Evolutionary conservation across 2,329 filamentous ascomycete species (phyloP).

Genomic region (Pyrenophora teres): DNA sequence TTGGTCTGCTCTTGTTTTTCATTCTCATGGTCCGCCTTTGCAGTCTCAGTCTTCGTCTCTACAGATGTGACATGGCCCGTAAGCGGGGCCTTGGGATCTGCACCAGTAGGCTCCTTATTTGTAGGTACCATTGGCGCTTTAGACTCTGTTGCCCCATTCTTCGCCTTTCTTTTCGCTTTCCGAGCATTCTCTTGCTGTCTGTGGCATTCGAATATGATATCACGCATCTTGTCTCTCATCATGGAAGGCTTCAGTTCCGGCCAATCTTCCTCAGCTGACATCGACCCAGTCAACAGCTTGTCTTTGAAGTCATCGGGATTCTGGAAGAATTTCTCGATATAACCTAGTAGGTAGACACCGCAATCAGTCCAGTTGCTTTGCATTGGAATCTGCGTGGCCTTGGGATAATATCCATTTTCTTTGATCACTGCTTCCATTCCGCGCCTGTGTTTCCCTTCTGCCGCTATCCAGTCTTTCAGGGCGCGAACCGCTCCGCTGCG

Average conservation of each 20-base stretch:
- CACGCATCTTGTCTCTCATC: slow-evolving; percentile 69
- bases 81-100: background rate
- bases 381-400: slow-evolving; percentile 65
- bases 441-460: slow-evolving; percentile 72
- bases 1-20: background rate
- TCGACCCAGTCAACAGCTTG: slow-evolving; percentile 68
- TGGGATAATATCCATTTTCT: slow-evolving; percentile 68
- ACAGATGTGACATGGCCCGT: background rate
- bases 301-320: slow-evolving; percentile 72
- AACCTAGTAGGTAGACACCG: slow-evolving; percentile 83
- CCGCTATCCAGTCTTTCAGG: slow-evolving; percentile 76
- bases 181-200: slow-evolving; percentile 38
- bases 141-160: slow-evolving; percentile 6
- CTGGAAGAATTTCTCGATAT: slow-evolving; percentile 79
- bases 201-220: slow-evolving; percentile 69
- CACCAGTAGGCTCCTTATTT: background rate
- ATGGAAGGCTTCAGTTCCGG: slow-evolving; percentile 58
- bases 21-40: background rate
- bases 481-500: slow-evolving; percentile 63
- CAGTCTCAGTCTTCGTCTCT: background rate
- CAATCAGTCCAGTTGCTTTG: slow-evolving; percentile 90
- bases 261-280: slow-evolving; percentile 62
- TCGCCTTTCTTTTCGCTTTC: slow-evolving; percentile 20
- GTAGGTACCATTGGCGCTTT: slow-evolving; percentile 3
- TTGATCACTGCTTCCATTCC: slow-evolving; percentile 53